Evolutionary conservation across 23 red algal species (phyloP).

Genomic region (Gracilaria gracilis): DNA sequence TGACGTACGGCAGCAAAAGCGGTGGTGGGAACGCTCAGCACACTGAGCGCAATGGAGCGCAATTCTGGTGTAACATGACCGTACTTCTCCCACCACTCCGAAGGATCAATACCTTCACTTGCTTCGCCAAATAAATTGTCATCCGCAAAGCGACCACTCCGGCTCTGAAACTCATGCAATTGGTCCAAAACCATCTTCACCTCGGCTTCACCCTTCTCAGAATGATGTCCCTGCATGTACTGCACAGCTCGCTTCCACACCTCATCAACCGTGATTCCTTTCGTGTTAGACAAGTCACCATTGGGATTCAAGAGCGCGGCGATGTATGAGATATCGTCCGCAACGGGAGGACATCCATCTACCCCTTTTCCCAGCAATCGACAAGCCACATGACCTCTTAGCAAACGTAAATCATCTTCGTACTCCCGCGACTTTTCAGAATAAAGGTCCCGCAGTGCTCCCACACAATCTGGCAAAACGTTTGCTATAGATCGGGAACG

Average conservation of each 20-base stretch:
- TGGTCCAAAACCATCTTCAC: slow-evolving; percentile 39
- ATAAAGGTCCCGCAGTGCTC: slow-evolving; percentile 45
- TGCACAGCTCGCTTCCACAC: slow-evolving; percentile 32
- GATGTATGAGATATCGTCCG: slow-evolving; percentile 32
- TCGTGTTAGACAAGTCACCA: slow-evolving; percentile 31
- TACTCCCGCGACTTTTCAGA: slow-evolving; percentile 36
- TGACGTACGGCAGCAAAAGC: slow-evolving; percentile 39
- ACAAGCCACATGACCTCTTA: slow-evolving; percentile 8
- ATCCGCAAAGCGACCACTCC: slow-evolving; percentile 34
- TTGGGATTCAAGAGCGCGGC: slow-evolving; percentile 50
- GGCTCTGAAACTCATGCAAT: slow-evolving; percentile 37
- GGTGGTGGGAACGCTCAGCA: slow-evolving; percentile 44
- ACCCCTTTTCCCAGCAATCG: slow-evolving; percentile 48
- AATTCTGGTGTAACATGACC: slow-evolving; percentile 47
- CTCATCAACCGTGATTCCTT: slow-evolving; percentile 50
- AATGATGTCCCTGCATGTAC: slow-evolving; percentile 32
- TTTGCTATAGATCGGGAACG: slow-evolving; percentile 32
- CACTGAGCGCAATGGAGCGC: neutral
- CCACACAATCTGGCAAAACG: slow-evolving; percentile 36
- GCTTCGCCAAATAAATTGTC: slow-evolving; percentile 7
- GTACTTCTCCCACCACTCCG: slow-evolving; percentile 48
- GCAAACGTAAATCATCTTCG: slow-evolving; percentile 45
- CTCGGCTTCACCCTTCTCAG: neutral
- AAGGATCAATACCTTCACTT: slow-evolving; percentile 9
- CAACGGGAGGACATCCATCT: slow-evolving; percentile 44